phyloP scores from a whole-genome alignment of 2,329 filamentous ascomycete species.

The Phaeosphaeriaceae sp. region DNA sequence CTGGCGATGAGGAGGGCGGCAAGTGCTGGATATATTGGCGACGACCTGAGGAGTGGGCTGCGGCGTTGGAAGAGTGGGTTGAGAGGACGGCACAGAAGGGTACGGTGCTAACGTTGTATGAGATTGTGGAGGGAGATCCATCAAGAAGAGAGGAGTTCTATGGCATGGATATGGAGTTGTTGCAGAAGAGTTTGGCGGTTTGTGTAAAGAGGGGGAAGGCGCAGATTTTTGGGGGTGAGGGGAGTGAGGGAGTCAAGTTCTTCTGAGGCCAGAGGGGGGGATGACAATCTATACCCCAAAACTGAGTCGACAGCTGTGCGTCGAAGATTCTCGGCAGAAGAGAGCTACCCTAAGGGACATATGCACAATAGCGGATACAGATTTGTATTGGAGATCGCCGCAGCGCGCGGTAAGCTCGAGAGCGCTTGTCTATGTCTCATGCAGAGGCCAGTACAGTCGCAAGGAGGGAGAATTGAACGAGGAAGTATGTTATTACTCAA shows the following conservation, averaged over 20 bases:
- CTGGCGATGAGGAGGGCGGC: constrained; percentile 38
- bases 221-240: constrained; percentile 87
- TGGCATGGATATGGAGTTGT: constrained; percentile 82
- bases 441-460: no score
- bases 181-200: constrained; percentile 78
- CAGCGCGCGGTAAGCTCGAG: no score
- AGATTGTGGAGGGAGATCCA: constrained; percentile 85
- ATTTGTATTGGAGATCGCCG: no score
- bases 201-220: constrained; percentile 90
- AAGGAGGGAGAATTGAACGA: neutral
- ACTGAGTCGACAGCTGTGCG: no score
- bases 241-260: constrained; percentile 90
- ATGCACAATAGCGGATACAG: no score
- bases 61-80: constrained; percentile 75
- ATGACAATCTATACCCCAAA: no score
- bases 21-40: constrained; percentile 80
- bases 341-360: no score
- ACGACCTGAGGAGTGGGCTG: constrained; percentile 89
- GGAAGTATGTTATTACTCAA: neutral
- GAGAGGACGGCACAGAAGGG: constrained; percentile 90
- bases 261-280: constrained; percentile 61
- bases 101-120: constrained; percentile 88
- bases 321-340: no score
- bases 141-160: constrained; percentile 74
- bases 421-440: no score